A percentile compares a stretch with the other conserved stretches of the same genome.
Conservation (phyloP, 768 basidiomycete species). For the Chalciporus sphaerocephalus region DNA sequence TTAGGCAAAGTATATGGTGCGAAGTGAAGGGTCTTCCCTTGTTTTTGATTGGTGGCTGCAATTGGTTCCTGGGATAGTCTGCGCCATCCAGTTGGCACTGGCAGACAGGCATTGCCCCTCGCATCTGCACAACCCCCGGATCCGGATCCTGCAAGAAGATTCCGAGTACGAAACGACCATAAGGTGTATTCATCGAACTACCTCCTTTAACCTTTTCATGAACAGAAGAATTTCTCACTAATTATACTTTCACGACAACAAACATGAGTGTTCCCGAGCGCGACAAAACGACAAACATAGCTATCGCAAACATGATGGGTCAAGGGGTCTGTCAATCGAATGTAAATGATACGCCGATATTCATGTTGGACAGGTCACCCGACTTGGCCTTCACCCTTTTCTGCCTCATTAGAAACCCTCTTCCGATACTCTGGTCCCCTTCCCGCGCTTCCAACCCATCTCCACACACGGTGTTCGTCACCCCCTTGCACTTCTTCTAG, state of each 20-base stretch:
- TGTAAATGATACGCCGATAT: conserved; percentile 12
- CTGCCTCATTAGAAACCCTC: conserved; percentile 26
- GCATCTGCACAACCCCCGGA: conserved; percentile 27
- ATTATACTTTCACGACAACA: conserved; percentile 9
- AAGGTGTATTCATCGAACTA: conserved; percentile 27
- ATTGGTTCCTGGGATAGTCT: conserved; percentile 27
- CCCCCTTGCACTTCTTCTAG: conserved; percentile 81
- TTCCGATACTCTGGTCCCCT: conserved; percentile 33
- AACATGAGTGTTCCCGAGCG: conserved; percentile 16
- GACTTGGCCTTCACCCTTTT: conserved; percentile 26
- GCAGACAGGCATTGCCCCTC: conserved; percentile 27
- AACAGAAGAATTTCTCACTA: conserved; percentile 24
- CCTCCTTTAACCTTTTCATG: conserved; percentile 17
- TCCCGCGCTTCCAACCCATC: conserved; percentile 70
- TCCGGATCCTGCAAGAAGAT: conserved; percentile 32
- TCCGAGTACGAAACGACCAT: conserved; percentile 22
- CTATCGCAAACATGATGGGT: conserved; percentile 15
- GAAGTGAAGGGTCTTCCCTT: conserved; percentile 15
- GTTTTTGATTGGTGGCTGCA: conserved; percentile 29
- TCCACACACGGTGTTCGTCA: conserved; percentile 87
- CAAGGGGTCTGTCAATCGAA: conserved; percentile 21
- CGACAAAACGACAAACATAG: conserved; percentile 9
- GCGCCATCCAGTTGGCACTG: conserved; percentile 20
- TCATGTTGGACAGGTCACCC: conserved; percentile 19
- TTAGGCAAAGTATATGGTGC: conserved; percentile 18